Percentiles rank a stretch among this genome's conserved stretches.
These are phyloP conservation scores for Hypericum perforatum DNA, from an alignment of 345 rosid species.

Conservation along the genomic window DNA sequence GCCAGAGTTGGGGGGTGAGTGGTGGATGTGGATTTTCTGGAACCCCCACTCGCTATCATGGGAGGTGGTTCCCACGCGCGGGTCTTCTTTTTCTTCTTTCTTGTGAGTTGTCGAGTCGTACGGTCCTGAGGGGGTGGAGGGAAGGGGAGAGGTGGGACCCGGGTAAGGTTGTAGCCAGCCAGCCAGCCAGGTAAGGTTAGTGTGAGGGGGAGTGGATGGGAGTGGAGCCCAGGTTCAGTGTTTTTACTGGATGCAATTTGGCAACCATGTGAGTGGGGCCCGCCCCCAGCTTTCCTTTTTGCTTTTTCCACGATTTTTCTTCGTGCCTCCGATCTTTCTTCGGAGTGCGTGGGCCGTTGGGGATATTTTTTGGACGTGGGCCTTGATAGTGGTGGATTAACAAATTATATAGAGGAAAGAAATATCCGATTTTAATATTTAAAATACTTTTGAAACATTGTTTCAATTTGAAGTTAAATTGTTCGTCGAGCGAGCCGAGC, in stretches of 20 bases:
- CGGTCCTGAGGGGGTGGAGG: not conserved
- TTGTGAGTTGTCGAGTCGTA: no score
- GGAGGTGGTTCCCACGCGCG: slow-evolving; percentile 9
- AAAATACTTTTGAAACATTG: no score
- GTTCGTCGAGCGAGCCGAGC: no score
- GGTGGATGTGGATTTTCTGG: no score
- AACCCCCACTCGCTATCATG: not conserved
- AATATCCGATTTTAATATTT: no score
- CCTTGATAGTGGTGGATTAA: no score
- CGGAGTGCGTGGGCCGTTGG: not conserved
- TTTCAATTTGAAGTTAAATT: no score
- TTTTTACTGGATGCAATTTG: slow-evolving; percentile 13
- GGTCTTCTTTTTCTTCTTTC: no score
- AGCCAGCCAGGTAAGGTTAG: slow-evolving; percentile 11
- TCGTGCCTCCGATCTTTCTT: no score
- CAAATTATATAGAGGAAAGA: no score
- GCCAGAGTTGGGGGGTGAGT: slow-evolving; percentile 2
- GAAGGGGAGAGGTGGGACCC: slow-evolving; percentile 16
- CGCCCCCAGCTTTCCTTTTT: not conserved
- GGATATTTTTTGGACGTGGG: no score
- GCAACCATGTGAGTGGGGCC: slow-evolving; percentile 29
- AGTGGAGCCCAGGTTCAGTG: slow-evolving; percentile 8
- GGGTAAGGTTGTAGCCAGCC: slow-evolving; percentile 19
- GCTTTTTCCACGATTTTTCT: not conserved
- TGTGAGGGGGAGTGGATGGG: not conserved